Evolutionary conservation across 352 stramenopile genomes (phyloP).

Genomic region (Elongisporangium undulatum): DNA sequence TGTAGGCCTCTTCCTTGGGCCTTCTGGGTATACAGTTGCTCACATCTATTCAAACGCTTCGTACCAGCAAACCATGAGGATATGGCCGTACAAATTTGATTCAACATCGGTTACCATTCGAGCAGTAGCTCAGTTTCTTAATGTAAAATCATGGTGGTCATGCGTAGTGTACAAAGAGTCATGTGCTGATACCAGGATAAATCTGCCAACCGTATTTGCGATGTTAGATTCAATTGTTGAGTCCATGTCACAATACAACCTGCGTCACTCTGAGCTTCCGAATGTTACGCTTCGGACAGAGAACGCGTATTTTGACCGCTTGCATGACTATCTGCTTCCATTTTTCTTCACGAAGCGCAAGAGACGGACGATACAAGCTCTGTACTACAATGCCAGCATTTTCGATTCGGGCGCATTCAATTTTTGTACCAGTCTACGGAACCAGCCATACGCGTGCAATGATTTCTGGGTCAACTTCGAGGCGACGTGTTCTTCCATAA

Average conservation of each 20-base stretch:
- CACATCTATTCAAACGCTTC: not conserved
- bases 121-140: not conserved
- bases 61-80: not conserved
- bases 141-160: not conserved
- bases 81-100: not conserved
- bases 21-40: not conserved
- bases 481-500: too few species aligned
- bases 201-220: not conserved
- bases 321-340: not conserved
- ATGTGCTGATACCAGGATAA: not conserved
- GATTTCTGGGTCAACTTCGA: too few species aligned
- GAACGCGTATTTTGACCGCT: not conserved
- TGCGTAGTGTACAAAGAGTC: not conserved
- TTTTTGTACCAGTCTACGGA: not conserved
- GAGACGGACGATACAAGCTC: not conserved
- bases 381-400: not conserved
- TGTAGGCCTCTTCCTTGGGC: not conserved
- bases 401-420: not conserved
- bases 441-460: too few species aligned
- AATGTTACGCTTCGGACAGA: not conserved
- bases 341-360: not conserved
- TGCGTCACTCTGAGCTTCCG: not conserved
- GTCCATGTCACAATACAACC: not conserved
- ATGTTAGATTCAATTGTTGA: not conserved
- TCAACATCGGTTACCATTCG: not conserved